A percentile compares a stretch with the other conserved stretches of the same genome.
These are phyloP conservation scores for Anacardium occidentale DNA, from an alignment of 345 rosid genomes.

Conservation along the genomic window DNA sequence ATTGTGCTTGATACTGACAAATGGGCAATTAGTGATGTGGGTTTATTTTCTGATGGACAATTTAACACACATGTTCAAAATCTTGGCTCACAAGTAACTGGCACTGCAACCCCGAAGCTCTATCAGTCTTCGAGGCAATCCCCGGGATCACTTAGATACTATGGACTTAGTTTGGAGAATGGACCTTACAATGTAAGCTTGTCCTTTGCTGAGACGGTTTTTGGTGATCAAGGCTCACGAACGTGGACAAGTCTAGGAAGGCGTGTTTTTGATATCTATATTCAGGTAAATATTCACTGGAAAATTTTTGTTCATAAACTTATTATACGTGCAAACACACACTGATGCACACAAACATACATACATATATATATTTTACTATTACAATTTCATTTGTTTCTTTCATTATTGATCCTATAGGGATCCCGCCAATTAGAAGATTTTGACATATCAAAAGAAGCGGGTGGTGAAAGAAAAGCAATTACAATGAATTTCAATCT, in stretches of 20 bases:
- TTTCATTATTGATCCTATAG: constrained; percentile 22
- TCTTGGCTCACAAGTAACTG: constrained; percentile 27
- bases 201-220: constrained; percentile 50
- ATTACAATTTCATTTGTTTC: not conserved
- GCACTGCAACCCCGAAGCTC: constrained; percentile 42
- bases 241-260: constrained; percentile 52
- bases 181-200: constrained; percentile 38
- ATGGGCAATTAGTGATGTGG: constrained; percentile 63
- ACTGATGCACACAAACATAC: too few species aligned
- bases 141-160: constrained; percentile 41
- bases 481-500: too few species aligned
- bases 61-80: constrained; percentile 27
- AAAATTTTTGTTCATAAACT: too few species aligned
- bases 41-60: constrained; percentile 28
- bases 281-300: constrained; percentile 34
- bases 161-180: constrained; percentile 37
- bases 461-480: constrained; percentile 25
- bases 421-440: constrained; percentile 22
- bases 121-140: constrained; percentile 39
- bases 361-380: not conserved
- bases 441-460: constrained; percentile 38
- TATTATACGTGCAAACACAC: too few species aligned
- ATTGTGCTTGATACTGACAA: constrained; percentile 33
- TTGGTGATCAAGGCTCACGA: constrained; percentile 26
- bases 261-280: constrained; percentile 46